Evolutionary conservation across 306 rosid genomes (phyloP).

Genomic region (Ochetophila trinervis): DNA sequence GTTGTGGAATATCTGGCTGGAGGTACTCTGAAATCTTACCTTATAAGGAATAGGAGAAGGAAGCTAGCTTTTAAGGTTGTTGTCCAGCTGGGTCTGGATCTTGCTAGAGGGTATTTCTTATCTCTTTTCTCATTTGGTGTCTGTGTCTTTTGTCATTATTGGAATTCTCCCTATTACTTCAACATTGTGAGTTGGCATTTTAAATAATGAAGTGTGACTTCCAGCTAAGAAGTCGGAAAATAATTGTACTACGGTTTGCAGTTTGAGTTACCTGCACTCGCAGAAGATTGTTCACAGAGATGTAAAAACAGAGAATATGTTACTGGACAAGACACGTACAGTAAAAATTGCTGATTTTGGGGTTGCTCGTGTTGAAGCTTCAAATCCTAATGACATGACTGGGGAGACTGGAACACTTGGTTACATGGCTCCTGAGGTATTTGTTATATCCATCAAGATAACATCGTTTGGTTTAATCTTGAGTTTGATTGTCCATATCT

Average conservation of each 20-base stretch:
- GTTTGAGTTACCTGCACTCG: conserved; percentile 92
- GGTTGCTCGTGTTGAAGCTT: conserved; percentile 97
- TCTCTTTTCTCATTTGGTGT: conserved; percentile 4
- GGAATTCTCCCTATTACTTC: background rate
- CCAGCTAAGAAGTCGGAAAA: conserved; percentile 14
- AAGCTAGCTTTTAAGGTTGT: conserved; percentile 88
- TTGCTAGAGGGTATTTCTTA: conserved; percentile 80
- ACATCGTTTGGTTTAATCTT: background rate
- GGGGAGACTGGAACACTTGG: conserved; percentile 99
- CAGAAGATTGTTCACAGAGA: conserved; percentile 97
- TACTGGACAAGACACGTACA: conserved; percentile 77
- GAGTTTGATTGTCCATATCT: too few species aligned
- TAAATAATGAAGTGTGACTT: conserved; percentile 14
- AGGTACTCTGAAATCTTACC: conserved; percentile 75
- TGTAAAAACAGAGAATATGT: conserved; percentile 97
- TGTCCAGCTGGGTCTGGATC: conserved; percentile 89
- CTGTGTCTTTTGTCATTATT: background rate
- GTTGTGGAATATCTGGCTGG: conserved; percentile 94
- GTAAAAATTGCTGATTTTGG: conserved; percentile 98
- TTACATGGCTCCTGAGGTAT: conserved; percentile 99
- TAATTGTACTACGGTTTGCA: conserved; percentile 36
- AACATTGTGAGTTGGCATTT: conserved; percentile 24
- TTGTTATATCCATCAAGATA: background rate
- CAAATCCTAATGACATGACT: conserved; percentile 99
- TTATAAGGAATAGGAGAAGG: conserved; percentile 90